Conservation (phyloP, 176 grass and related monocot species). For the Zoysia japonica region DNA sequence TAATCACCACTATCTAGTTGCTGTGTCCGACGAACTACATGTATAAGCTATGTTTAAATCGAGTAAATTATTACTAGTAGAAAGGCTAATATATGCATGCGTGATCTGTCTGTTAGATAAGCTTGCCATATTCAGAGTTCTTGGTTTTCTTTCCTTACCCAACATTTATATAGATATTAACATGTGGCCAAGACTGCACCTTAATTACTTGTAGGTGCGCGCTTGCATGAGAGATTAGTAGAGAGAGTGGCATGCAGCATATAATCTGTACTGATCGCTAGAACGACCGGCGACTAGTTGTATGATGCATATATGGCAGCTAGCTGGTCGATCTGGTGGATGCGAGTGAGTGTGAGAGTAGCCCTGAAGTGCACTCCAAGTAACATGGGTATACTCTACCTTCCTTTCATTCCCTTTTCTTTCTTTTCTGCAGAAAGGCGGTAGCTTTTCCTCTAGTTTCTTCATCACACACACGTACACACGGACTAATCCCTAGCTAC, state of each 20-base stretch:
- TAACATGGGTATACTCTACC: constrained; percentile 53
- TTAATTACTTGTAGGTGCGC: constrained; percentile 12
- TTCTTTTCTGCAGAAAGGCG: constrained; percentile 10
- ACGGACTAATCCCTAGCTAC: background rate
- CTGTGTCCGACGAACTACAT: too few relatives aligned
- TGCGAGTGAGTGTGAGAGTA: constrained; percentile 26
- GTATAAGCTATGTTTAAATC: too few relatives aligned
- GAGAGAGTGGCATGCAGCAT: background rate
- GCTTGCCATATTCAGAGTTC: too few relatives aligned
- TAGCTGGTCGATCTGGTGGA: constrained; percentile 31
- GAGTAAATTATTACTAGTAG: too few relatives aligned
- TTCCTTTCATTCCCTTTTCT: constrained; percentile 27
- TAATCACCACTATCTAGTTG: too few relatives aligned
- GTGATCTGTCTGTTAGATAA: too few relatives aligned
- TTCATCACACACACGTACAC: constrained; percentile 7
- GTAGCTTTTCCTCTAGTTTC: background rate
- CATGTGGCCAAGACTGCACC: constrained; percentile 14
- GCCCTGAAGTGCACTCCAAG: constrained; percentile 86
- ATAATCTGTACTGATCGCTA: background rate
- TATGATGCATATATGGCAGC: constrained; percentile 9
- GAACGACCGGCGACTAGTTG: background rate
- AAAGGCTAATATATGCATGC: too few relatives aligned
- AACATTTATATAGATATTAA: too few relatives aligned
- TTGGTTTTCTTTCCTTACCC: too few relatives aligned
- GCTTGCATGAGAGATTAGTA: constrained; percentile 10